Evolutionary conservation across 176 grass and related monocot genomes (phyloP).

Genomic region (Triticum dicoccoides): DNA sequence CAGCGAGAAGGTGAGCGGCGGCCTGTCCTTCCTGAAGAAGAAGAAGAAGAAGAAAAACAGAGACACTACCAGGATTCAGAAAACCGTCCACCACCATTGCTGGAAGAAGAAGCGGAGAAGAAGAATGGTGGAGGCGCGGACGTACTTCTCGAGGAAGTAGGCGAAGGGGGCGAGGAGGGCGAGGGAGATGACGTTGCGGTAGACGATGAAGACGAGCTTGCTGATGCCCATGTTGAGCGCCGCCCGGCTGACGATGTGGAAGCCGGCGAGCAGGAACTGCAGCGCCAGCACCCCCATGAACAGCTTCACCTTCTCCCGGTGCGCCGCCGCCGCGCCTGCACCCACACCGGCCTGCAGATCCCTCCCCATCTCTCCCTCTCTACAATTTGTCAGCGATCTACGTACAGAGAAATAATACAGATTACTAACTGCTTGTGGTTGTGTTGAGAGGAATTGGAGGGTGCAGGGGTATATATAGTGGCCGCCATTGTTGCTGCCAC

Average conservation of each 20-base stretch:
- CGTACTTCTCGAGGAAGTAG: constrained; percentile 96
- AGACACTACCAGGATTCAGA: neutral
- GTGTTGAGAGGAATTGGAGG: neutral
- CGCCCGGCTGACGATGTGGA: constrained; percentile 79
- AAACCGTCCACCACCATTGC: neutral
- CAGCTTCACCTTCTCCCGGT: constrained; percentile 76
- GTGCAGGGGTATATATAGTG: constrained; percentile 28
- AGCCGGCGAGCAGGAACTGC: constrained; percentile 80
- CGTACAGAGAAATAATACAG: neutral
- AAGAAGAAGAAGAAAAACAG: neutral
- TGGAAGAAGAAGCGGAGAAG: too few relatives aligned
- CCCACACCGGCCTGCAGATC: neutral
- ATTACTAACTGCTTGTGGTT: neutral
- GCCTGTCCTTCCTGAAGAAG: constrained; percentile 76
- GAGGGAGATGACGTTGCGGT: constrained; percentile 90
- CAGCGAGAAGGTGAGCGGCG: constrained; percentile 79
- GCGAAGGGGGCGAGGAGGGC: constrained; percentile 84
- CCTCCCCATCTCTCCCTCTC: constrained; percentile 1
- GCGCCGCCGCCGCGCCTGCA: neutral
- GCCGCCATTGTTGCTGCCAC: neutral
- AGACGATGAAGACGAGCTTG: constrained; percentile 87
- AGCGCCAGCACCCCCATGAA: constrained; percentile 61
- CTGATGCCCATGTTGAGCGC: constrained; percentile 95
- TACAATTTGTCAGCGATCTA: neutral
- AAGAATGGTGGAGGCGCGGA: too few relatives aligned